phyloP scores from a whole-genome alignment of 2,329 filamentous ascomycete species.

The Colletotrichum sp. region DNA sequence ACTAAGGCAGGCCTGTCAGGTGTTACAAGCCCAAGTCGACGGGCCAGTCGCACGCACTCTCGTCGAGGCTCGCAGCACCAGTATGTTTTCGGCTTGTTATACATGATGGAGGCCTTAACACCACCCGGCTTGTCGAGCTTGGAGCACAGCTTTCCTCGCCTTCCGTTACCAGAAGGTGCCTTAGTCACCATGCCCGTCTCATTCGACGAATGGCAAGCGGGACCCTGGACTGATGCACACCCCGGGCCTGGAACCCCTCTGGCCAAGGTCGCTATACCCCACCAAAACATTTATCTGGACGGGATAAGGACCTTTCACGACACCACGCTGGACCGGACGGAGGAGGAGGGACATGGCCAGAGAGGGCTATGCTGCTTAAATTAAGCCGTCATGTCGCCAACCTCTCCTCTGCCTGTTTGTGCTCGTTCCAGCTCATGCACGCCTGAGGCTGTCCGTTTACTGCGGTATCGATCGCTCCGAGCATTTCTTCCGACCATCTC shows the following conservation, averaged over 20 bases:
- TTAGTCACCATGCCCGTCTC: neutral
- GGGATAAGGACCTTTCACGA: neutral
- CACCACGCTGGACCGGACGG: neutral
- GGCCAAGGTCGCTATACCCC: neutral
- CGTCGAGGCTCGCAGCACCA: neutral
- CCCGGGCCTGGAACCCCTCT: neutral
- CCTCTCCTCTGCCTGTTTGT: neutral
- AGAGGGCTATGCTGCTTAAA: neutral
- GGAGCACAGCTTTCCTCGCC: neutral
- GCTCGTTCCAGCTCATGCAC: neutral
- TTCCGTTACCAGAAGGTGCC: neutral
- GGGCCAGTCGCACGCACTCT: neutral
- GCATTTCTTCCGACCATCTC: neutral
- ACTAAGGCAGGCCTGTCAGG: conserved; percentile 6
- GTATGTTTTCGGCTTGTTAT: conserved; percentile 4
- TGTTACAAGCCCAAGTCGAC: neutral
- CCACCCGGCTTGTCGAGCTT: neutral
- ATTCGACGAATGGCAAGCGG: neutral
- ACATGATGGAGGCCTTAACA: neutral
- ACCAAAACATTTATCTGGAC: neutral
- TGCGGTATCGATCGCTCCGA: neutral
- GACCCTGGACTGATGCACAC: neutral
- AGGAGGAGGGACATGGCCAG: neutral
- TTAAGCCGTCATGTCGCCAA: neutral
- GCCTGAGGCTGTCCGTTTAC: neutral